Conservation (phyloP, 106 monocot genomes). For the Cymbidium sinense region DNA sequence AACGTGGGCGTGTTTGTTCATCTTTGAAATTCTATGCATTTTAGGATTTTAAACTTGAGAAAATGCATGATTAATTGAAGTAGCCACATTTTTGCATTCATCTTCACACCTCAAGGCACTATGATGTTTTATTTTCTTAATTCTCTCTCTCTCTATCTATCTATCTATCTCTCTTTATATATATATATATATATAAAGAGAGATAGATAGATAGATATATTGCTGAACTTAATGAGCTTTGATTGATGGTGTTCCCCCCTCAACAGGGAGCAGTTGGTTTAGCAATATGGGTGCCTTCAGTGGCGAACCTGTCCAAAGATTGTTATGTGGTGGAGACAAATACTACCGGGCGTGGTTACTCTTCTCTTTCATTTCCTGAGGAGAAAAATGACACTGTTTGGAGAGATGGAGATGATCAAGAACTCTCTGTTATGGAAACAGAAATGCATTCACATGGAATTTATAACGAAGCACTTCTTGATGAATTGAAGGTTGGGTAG, state of each 20-base stretch:
- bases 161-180: not conserved
- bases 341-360: conserved; percentile 46
- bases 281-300: conserved; percentile 99
- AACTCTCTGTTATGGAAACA: conserved; percentile 52
- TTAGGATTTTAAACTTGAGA: not conserved
- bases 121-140: not conserved
- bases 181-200: not conserved
- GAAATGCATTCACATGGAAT: conserved; percentile 24
- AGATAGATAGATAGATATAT: not conserved
- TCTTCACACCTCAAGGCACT: not conserved
- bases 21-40: not conserved
- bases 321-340: conserved; percentile 34
- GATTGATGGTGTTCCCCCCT: not conserved
- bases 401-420: conserved; percentile 52
- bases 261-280: conserved; percentile 96
- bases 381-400: conserved; percentile 41
- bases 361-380: conserved; percentile 50
- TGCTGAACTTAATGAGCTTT: not conserved
- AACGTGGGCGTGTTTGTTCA: not conserved
- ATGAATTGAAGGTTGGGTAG: conserved; percentile 76
- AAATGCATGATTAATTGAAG: not conserved
- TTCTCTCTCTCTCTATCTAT: not conserved
- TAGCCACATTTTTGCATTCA: not conserved
- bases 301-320: conserved; percentile 63
- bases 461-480: conserved; percentile 65